Evolutionary conservation across 2,329 filamentous ascomycete species (phyloP), one percentile per base, ranked within the genome.

Genomic region (Cladosporium sp.): DNA sequence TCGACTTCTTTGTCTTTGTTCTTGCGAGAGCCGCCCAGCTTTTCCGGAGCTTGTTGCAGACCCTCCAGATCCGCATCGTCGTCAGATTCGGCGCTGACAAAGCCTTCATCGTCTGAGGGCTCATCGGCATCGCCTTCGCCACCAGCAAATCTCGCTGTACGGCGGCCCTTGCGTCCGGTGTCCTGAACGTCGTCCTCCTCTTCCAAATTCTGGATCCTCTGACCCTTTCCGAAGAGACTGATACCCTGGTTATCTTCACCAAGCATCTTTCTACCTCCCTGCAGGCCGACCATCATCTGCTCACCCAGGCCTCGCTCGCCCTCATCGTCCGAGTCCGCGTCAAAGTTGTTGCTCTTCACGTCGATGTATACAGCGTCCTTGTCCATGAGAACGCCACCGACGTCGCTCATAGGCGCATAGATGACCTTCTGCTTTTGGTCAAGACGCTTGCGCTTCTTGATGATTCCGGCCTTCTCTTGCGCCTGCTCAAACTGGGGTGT

Each of bases 401-500:
- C 91, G 74, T 99, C 94, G 24, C 92, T 96, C 93, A 99, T 97
- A 34, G 94, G 95, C 2, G 94, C 95, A 73, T 97, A 95, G 4
- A 99, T 78, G 66, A 95, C 85, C 76, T 97, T 97, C 70, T 99
- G 93, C 75, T 97, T 99, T 70, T 99, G 94, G 32, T 95, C 94
- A 13, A 99, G 77, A 57, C 92, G 83, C 68, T 87, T 85, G 62
- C 91, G 81, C 39, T 87, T 87, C 34, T 86, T 86, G 73, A 96
- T 96, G 3, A 93, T 93, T 0, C 87, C 86, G 1, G 85, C 84
- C 70, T 96, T 96, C 37, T 90, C 90, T 39, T 92, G 77, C 6
- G 90, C 90, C 73, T 94, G 90, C 67, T 96, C 89, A 80, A 95
- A 91, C 56, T 85, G 87, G 1, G 94, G 94, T 0, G 94, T 99